Conservation (phyloP, 768 basidiomycete genomes). For the Pleurotus platypus region DNA sequence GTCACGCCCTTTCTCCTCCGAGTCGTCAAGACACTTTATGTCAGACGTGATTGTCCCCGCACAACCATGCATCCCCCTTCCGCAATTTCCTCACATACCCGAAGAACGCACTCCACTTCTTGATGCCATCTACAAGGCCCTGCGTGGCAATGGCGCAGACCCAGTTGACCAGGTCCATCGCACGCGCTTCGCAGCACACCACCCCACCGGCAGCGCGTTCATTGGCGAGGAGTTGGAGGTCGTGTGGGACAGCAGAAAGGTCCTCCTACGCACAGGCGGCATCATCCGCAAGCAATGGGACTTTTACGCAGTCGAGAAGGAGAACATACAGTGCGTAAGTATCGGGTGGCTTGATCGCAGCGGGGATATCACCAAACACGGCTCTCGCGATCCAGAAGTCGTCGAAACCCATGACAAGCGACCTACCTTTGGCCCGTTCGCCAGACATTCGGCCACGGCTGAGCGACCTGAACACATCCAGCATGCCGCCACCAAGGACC, state of each 20-base stretch:
- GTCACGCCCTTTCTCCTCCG: too few species aligned
- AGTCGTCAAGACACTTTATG: not conserved
- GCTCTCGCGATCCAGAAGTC: not conserved
- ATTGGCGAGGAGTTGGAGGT: slow-evolving; percentile 54
- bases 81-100: too few species aligned
- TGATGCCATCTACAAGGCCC: not conserved
- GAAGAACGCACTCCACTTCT: not conserved
- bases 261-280: slow-evolving; percentile 63
- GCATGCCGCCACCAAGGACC: slow-evolving; percentile 28
- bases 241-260: slow-evolving; percentile 63
- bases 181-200: not conserved
- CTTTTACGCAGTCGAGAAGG: slow-evolving; percentile 58
- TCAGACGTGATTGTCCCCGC: too few species aligned
- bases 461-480: not conserved
- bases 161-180: slow-evolving; percentile 1
- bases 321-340: slow-evolving; percentile 77
- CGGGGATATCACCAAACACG: not conserved
- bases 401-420: slow-evolving; percentile 17
- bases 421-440: slow-evolving; percentile 56
- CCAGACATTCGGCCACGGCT: slow-evolving; percentile 15
- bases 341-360: slow-evolving; percentile 58
- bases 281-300: slow-evolving; percentile 72
- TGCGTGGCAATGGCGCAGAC: slow-evolving; percentile 1
- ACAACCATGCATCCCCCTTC: too few species aligned
- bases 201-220: not conserved